Conservation (phyloP, 768 basidiomycete genomes). For the Lanmaoa pseudosensibilis region DNA sequence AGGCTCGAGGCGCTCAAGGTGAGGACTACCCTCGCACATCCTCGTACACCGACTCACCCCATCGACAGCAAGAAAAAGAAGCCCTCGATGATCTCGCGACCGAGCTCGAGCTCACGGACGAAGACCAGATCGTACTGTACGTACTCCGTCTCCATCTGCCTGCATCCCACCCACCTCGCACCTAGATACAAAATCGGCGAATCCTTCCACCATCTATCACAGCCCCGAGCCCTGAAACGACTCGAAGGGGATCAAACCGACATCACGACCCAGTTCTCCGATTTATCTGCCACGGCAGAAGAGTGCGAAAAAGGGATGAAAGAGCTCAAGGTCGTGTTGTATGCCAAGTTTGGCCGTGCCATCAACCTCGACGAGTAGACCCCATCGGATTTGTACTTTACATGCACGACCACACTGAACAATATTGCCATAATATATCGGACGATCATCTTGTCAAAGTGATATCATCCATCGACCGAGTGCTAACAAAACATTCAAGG, state of each 20-base stretch:
- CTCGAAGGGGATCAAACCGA: slow-evolving; percentile 68
- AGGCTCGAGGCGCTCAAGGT: slow-evolving; percentile 76
- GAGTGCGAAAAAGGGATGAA: slow-evolving; percentile 78
- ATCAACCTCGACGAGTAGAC: slow-evolving; percentile 85
- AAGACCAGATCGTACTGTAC: slow-evolving; percentile 76
- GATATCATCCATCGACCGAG: not conserved
- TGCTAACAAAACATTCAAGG: not conserved
- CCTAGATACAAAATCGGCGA: slow-evolving; percentile 87
- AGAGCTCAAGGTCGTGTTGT: slow-evolving; percentile 72
- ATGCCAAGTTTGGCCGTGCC: slow-evolving; percentile 89
- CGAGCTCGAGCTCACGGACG: slow-evolving; percentile 88
- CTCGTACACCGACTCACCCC: not conserved
- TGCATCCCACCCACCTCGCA: slow-evolving; percentile 60
- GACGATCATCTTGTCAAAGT: not conserved
- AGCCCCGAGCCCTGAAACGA: slow-evolving; percentile 64
- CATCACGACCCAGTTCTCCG: slow-evolving; percentile 55
- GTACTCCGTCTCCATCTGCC: slow-evolving; percentile 38
- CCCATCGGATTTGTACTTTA: not conserved
- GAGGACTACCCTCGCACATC: slow-evolving; percentile 2
- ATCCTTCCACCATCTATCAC: slow-evolving; percentile 78
- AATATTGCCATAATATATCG: not conserved
- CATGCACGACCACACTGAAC: not conserved
- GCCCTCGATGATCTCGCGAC: slow-evolving; percentile 85
- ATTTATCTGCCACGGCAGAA: slow-evolving; percentile 51
- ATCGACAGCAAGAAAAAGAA: slow-evolving; percentile 84